phyloP scores from a whole-genome alignment of 345 rosid genomes.

The Bruguiera sexangula region DNA sequence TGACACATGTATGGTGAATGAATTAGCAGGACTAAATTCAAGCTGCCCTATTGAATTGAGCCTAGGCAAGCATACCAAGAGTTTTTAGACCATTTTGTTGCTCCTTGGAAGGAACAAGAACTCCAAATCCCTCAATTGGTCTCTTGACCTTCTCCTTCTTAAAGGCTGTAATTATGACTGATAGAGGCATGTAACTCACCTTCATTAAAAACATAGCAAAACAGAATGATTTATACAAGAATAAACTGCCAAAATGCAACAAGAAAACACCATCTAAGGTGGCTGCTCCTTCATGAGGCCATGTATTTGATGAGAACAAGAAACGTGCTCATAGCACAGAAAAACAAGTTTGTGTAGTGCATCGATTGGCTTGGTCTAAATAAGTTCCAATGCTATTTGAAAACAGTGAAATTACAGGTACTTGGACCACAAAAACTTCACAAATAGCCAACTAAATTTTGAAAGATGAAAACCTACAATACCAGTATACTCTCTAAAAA shows the following conservation, averaged over 20 bases:
- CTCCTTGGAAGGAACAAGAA: slow-evolving; percentile 87
- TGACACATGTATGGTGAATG: background rate
- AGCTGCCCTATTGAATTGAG: background rate
- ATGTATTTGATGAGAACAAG: slow-evolving; percentile 1
- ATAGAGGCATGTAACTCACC: slow-evolving; percentile 79
- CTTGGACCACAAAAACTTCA: background rate
- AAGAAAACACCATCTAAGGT: too few relatives aligned
- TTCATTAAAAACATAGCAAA: slow-evolving; percentile 23
- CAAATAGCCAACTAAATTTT: background rate
- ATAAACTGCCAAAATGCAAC: background rate
- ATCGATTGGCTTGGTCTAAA: background rate
- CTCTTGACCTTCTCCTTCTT: slow-evolving; percentile 80
- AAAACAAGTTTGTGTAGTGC: background rate
- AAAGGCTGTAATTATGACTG: slow-evolving; percentile 78
- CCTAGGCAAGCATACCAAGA: slow-evolving; percentile 50
- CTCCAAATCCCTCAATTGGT: slow-evolving; percentile 94
- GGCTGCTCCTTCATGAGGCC: slow-evolving; percentile 1
- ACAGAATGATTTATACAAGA: slow-evolving; percentile 7
- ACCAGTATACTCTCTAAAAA: too few relatives aligned
- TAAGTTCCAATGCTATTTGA: too few relatives aligned
- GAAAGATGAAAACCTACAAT: background rate
- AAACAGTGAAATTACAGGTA: too few relatives aligned
- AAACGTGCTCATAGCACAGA: background rate
- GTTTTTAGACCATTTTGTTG: slow-evolving; percentile 78
- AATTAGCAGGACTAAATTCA: background rate